These are phyloP conservation scores for Trichoderma asperellum DNA, from an alignment of 2,329 filamentous ascomycete genomes.

Conservation along the genomic window DNA sequence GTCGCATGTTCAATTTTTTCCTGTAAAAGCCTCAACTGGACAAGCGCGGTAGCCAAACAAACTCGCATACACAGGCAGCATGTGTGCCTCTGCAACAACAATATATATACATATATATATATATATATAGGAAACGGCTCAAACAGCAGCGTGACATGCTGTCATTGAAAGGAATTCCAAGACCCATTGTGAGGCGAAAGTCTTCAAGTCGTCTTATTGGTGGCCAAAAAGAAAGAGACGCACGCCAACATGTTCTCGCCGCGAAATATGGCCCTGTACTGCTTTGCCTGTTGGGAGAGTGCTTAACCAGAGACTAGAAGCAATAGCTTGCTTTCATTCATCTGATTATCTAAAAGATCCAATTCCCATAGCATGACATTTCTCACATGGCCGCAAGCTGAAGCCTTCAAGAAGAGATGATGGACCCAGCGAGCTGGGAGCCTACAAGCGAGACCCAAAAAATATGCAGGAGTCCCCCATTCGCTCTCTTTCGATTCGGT, in stretches of 20 bases:
- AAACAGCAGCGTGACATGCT: neutral
- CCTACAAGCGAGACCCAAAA: neutral
- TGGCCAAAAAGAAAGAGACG: neutral
- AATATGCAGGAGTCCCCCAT: neutral
- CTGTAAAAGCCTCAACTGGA: neutral
- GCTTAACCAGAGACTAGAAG: constrained; percentile 2
- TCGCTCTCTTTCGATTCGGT: neutral
- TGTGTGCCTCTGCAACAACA: neutral
- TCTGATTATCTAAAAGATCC: neutral
- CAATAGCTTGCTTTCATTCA: constrained; percentile 2
- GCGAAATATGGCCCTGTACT: neutral
- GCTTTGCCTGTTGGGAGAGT: neutral
- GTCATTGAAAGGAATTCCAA: neutral
- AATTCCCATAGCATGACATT: neutral
- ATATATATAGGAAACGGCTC: neutral
- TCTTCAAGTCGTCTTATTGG: neutral
- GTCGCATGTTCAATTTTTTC: constrained; percentile 11
- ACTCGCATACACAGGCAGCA: neutral
- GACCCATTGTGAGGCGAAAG: neutral
- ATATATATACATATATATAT: too few relatives aligned
- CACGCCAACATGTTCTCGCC: neutral
- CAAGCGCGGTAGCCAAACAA: neutral
- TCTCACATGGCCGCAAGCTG: neutral
- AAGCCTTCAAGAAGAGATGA: neutral
- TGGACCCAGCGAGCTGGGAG: neutral